Conservation (phyloP, 371 early-diverging fungal genomes). For the Mortierella polycephala region DNA sequence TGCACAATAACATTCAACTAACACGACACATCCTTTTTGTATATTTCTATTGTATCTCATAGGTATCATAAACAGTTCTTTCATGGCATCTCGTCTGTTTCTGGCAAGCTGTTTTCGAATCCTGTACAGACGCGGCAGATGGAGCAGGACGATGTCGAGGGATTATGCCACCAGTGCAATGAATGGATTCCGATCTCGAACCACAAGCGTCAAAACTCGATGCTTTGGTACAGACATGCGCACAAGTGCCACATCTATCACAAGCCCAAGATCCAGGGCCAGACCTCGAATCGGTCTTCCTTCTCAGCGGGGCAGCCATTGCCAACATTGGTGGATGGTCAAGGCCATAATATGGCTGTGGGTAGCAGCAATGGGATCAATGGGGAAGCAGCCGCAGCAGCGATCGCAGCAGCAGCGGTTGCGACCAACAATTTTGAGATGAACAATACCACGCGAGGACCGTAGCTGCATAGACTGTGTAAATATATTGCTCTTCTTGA, state of each 20-base stretch:
- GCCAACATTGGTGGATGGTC: conserved; percentile 19
- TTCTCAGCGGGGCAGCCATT: conserved; percentile 45
- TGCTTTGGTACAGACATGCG: conserved; percentile 92
- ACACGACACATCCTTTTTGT: background rate
- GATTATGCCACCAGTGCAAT: conserved; percentile 88
- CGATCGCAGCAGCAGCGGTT: background rate
- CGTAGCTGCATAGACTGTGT: background rate
- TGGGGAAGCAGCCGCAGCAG: background rate
- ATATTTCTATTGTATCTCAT: conserved; percentile 3
- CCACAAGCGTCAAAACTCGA: conserved; percentile 81
- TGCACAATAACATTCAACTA: no score
- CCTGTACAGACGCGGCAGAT: conserved; percentile 81
- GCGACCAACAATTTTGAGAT: background rate
- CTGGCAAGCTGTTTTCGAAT: conserved; percentile 81
- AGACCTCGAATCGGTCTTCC: conserved; percentile 38
- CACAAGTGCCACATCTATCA: conserved; percentile 93
- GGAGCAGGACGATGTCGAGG: conserved; percentile 79
- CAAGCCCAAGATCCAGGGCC: conserved; percentile 73
- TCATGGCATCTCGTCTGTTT: conserved; percentile 92
- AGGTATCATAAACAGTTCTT: conserved; percentile 95
- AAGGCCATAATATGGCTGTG: background rate
- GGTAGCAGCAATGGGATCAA: background rate
- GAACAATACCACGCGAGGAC: conserved; percentile 13
- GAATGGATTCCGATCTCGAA: conserved; percentile 87
- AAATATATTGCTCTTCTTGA: no score